Evolutionary conservation across 805 yeast genomes (phyloP), one percentile per base, ranked within the genome.

Genomic region (Kluyveromyces nonfermentans): DNA sequence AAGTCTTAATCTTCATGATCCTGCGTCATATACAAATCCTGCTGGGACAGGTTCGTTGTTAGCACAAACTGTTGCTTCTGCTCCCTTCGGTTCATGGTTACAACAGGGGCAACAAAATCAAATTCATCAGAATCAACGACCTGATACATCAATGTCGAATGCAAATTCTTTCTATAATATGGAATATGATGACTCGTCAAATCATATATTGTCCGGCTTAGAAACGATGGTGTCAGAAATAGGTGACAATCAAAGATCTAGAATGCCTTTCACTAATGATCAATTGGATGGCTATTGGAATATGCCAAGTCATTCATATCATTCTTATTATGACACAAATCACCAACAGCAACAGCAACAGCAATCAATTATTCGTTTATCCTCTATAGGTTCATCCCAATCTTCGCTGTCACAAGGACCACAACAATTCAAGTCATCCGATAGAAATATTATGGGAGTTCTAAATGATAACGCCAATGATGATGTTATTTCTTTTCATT

Each of bases 201-300:
- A 54, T 35, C 66, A 58, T 46, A 39, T 57, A 30, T 52, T 61
- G 19, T 56, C 56, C 16, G 62, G 65, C n/a, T 45, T 63, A 22
- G 57, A 58, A 47, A 56, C 60, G 46, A 55, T 61, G 54, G 57
- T 60, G 15, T 62, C 59, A 21, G 66, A 62, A 40, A 49, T 54
- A 1, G 65, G 59, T 36, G 50, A 50, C 37, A 45, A 46, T 22
- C 55, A 60, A 7, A 57, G 55, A 17, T 52, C 52, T 10, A 52
- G 56, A 12, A 61, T 59, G 33, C 57, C 56, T 2, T 57, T 56
- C 35, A 62, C 64, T 4, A 61, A 56, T 3, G 70, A 54, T 56
- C 65, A 62, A 62, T 55, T 67, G 28, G 66, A 62, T 45, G 56
- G 54, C 35, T 62, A 59, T 45, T 62, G 66, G 66, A 50, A 44